phyloP scores from a whole-genome alignment of 2,329 filamentous ascomycete species.

The Polychaeton citri region DNA sequence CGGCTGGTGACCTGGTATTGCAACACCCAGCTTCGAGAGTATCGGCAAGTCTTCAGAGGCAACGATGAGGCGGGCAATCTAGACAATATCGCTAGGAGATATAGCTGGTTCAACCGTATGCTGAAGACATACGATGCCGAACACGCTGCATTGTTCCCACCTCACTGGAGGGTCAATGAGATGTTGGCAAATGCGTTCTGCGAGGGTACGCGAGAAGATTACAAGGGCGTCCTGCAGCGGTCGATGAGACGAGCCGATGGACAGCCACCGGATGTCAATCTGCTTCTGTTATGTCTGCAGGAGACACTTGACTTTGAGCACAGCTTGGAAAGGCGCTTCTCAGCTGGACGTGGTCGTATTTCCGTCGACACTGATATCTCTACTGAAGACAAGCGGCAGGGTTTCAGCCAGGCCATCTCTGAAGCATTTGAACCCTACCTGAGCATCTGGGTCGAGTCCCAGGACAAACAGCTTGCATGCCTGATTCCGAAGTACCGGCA shows the following conservation, averaged over 20 bases:
- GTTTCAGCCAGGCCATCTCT: constrained; percentile 82
- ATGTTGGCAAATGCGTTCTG: constrained; percentile 84
- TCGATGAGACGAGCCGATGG: constrained; percentile 70
- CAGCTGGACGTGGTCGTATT: constrained; percentile 42
- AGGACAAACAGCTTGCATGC: constrained; percentile 71
- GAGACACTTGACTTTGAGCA: constrained; percentile 97
- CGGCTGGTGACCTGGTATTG: constrained; percentile 92
- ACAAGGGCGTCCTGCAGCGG: constrained; percentile 79
- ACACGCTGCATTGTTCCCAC: constrained; percentile 75
- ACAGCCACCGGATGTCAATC: constrained; percentile 73
- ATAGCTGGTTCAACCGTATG: constrained; percentile 93
- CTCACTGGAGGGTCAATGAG: constrained; percentile 81
- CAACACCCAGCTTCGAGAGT: constrained; percentile 91
- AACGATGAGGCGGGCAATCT: constrained; percentile 93
- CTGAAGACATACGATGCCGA: constrained; percentile 93
- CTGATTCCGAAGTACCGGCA: constrained; percentile 81
- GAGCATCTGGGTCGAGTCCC: constrained; percentile 91
- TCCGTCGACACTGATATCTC: constrained; percentile 77
- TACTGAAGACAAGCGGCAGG: constrained; percentile 63
- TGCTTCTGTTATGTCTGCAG: constrained; percentile 77
- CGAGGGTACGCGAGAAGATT: constrained; percentile 89
- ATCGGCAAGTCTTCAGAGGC: constrained; percentile 85
- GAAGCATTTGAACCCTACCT: constrained; percentile 96
- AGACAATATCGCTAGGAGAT: constrained; percentile 90
- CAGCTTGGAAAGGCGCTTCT: constrained; percentile 71